Evolutionary conservation across 257 asterid genomes (phyloP), one percentile per base, ranked within the genome.

Genomic region (Scutellaria galericulata): DNA sequence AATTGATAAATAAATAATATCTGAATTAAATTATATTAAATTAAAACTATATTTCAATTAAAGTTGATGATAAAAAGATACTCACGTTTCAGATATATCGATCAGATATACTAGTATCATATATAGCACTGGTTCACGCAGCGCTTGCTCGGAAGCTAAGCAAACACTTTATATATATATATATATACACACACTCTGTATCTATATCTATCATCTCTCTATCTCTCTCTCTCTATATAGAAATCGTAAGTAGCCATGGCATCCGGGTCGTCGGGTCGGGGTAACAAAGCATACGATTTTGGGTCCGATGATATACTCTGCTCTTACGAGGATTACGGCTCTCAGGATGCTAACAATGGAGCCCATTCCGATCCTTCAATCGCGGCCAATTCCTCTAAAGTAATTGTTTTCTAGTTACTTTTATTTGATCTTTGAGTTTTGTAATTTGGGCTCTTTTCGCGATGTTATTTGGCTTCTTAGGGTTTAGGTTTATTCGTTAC

Each of bases 221-320:
- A n/a, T n/a, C n/a, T n/a, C n/a, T n/a, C 64, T 52, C 47, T 37
- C 53, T 50, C 58, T 59, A 56, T 2, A n/a, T 15, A 47, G 27
- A 54, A 45, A 22, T 59, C 53, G 52, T 14, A 35, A 44, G 51
- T 58, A 60, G 62, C 84, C 59, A 94, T 94, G 98, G 97, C 95
- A 35, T 94, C 97, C 55, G 92, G 97, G 70, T 80, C 96, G 1
- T 51, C 89, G 61, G 92, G 92, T 12, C 88, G 90, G 73, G 88
- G 84, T 48, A 78, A 90, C 4, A 90, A 90, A 69, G 86, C 85
- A 8, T 94, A 85, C 81, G 96, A 82, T 76, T 89, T 94, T 64
- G 99, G 68, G 6, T 79, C 96, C 1, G 97, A 94, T 78, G 97
- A 94, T 81, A 84, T 91, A 55, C 89, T 94, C 45, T 87, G 93